Base-by-base conservation (phyloP, 1,284 basidiomycete genomes). In the Fomes fomentarius region DNA sequence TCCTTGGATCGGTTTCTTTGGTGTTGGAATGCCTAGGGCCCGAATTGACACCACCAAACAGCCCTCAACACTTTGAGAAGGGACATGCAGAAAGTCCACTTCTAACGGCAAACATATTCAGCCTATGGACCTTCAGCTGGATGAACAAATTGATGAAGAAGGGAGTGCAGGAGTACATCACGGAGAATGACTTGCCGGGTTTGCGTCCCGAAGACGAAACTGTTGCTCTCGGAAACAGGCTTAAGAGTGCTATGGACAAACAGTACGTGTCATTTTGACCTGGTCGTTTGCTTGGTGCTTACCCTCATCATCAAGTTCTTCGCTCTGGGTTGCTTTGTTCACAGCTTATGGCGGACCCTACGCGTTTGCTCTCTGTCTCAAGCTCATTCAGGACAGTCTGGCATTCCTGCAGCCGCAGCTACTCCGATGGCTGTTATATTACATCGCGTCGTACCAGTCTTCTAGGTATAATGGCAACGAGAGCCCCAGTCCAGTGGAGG, bases 391-490 rank as follows among this genome's bases (percentile, higher is more conserved):
- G 70, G 96, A 98, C 69, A 73, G 75, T 39, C 74, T 96, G 12
- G 84, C 85, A 0, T 98, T 98, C 72, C 70, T 87, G 2, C 96
- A 98, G 69, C 96, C 96, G 0, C 91, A 97, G 69, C 77, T 98
- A 1, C 81, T 99, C 24, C 84, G 91, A 15, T 79, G 84, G 63
- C 77, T 99, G 8, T 77, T 98, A 30, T 74, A 82, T 12, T 98
- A 91, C 67, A 95, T 97, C 40, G 85, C 90, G 0, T 72, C 75
- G 4, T 96, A 94, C 69, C 86, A 89, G 64, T 74, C 69, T 24
- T 71, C 79, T 3, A 75, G 77, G 8, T 72, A 71, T 30, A 66
- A 65, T 14, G 58, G 56, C 21, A 45, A 50, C 26, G 61, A 60
- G 6, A 54, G 54, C 15, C 71, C 74, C 2, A 76, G 69, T 45